Percentiles rank a stretch among this genome's conserved stretches.
Conservation (phyloP, 768 basidiomycete genomes). For the Tulasnella sp. region DNA sequence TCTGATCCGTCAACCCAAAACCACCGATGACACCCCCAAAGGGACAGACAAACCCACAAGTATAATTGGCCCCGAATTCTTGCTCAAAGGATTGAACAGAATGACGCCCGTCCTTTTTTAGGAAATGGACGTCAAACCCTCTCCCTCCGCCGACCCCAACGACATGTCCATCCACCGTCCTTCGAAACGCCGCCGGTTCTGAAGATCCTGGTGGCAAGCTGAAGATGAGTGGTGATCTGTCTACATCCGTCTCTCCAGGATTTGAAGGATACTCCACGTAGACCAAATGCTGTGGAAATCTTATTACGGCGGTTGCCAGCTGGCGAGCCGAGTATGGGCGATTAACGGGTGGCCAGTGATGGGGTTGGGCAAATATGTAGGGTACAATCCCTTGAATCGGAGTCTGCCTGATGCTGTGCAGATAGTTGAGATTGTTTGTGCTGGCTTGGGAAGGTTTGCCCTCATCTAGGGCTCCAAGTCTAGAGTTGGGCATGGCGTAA, state of each 20-base stretch:
- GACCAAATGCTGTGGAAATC: background rate
- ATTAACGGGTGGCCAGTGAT: background rate
- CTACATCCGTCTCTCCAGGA: background rate
- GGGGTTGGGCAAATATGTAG: background rate
- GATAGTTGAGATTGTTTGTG: background rate
- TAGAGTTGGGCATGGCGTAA: background rate
- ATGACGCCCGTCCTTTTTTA: background rate
- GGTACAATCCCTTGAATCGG: background rate
- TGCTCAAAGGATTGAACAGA: background rate
- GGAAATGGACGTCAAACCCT: background rate
- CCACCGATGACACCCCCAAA: background rate
- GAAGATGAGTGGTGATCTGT: background rate
- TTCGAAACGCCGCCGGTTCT: background rate
- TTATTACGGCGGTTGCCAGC: background rate
- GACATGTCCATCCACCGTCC: background rate
- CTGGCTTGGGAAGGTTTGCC: background rate
- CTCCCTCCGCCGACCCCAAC: background rate
- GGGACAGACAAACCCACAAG: background rate
- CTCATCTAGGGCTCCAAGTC: background rate
- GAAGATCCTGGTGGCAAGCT: background rate
- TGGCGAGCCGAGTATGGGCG: background rate
- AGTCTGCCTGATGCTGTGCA: background rate
- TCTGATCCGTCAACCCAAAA: background rate
- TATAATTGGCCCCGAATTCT: background rate
- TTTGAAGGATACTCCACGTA: background rate